Evolutionary conservation across 768 basidiomycete genomes (phyloP), one percentile per base, ranked within the genome.

Genomic region (Boletus fagicola): DNA sequence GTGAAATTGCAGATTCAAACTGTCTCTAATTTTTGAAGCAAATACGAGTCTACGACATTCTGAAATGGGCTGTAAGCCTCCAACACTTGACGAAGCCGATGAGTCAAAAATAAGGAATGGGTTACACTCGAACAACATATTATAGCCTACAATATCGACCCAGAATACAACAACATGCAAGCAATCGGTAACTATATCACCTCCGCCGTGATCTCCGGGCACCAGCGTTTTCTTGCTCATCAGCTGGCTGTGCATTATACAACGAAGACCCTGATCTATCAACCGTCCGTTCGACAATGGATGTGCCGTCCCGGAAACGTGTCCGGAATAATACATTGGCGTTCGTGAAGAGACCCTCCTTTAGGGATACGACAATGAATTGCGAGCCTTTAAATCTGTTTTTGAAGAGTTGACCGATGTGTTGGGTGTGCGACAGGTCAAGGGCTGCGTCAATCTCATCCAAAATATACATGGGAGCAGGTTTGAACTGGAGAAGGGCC

Each of bases 371-470:
- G 49, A 98, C 97, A 67, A 98, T 97, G 76, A 98, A 99, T 71
- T 99, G 97, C 16, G 90, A 90, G 42, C 96, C 96, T 75, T 94
- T 95, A 83, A 99, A 99, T 18, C 97, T 85, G 48, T 89, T 96
- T 42, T 90, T 83, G 84, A 99, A 98, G n/a, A 98, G 83, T 62
- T 94, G 92, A 31, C 96, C 97, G 58, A 99, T 98, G 72, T 99
- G 93, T 66, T 98, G 94, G 2, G 93, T 96, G 64, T 96, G 94
- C 30, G 93, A 95, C 13, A 98, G 77, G 74, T 99, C 97, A 28
- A 98, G 82, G 9, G 96, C 96, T 0, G 97, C 95, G 72, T 98
- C 97, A 61, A 99, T 96, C 74, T 99, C 97, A 75, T 99, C 97
- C 10, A 99, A 83, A 69, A 99, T 99, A 73, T 98, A 98, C 93